Base-by-base conservation (phyloP, 495 filamentous ascomycete genomes). In the Staphylotrichum longicolle region DNA sequence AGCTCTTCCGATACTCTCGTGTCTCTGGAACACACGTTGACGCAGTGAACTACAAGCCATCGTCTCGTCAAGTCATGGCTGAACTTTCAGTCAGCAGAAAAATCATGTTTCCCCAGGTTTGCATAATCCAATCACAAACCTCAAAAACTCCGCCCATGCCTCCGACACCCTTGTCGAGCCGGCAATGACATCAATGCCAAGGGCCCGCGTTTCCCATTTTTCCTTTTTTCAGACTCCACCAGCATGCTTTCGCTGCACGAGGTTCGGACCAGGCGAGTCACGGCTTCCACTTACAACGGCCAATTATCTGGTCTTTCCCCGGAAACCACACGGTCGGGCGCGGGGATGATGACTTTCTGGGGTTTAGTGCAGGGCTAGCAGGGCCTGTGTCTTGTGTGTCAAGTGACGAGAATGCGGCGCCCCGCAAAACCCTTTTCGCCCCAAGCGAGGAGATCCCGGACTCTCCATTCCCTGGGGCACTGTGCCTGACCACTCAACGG, bases 181-280 rank as follows among this genome's bases (percentile, higher is more conserved):
- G 41, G 54, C 54, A n/a, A 56, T 45, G 54, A 45, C 54, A 56
- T 60, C 57, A 42, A 51, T 14, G 57, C 57, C 57, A 59, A 59
- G 57, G 3, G 35, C 14, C 50, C 14, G 33, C 50, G 45, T 30
- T 7, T 30, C 6, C 40, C 1, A 4, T 57, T 47, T 35, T 48
- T 48, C 14, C 32, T 11, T 14, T 42, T 44, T 40, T 10, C 7
- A n/a, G 12, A 32, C 7, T 37, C 15, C 52, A 11, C 42, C 33
- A 6, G 7, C 15, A 27, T 11, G 11, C 35, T 11, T 53, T 40
- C 20, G 0, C 35, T 9, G 34, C 33, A 20, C n/a, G 32, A 12
- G 20, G n/a, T n/a, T n/a, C 11, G 32, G 46, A 3, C 27, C 15
- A 32, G 20, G 20, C 20, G 20, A 27, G 20, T 27, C 20, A 27